Percentiles rank a stretch among this genome's conserved stretches.
Evolutionary conservation across 768 basidiomycete genomes (phyloP).

Genomic region (Mycena vulgaris): DNA sequence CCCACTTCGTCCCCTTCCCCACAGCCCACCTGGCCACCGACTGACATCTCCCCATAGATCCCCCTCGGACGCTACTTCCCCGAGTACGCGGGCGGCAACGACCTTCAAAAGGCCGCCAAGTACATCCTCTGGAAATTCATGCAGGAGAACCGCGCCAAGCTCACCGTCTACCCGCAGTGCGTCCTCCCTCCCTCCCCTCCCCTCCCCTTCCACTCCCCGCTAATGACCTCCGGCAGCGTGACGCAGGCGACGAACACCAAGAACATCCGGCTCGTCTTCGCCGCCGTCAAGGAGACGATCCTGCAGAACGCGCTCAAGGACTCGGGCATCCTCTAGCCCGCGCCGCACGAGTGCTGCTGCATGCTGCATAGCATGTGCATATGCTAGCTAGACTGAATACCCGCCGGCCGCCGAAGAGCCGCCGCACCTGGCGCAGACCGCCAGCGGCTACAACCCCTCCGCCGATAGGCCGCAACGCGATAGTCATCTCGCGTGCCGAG

Average conservation of each 20-base stretch:
- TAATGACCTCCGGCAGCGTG: too few species aligned
- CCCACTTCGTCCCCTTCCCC: too few species aligned
- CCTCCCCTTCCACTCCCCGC: neutral
- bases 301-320: constrained; percentile 77
- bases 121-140: constrained; percentile 88
- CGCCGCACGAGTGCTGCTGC: too few species aligned
- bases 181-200: constrained; percentile 42
- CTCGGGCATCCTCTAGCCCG: constrained; percentile 74
- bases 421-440: too few species aligned
- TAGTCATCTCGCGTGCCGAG: too few species aligned
- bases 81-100: constrained; percentile 78
- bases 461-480: too few species aligned
- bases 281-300: constrained; percentile 70
- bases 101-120: constrained; percentile 85
- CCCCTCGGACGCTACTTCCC: constrained; percentile 73
- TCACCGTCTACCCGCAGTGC: constrained; percentile 84
- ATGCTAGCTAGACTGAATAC: too few species aligned
- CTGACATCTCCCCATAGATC: constrained; percentile 42
- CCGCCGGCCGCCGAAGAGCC: too few species aligned
- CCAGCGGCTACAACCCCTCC: too few species aligned
- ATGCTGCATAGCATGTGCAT: too few species aligned
- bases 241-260: constrained; percentile 87
- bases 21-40: too few species aligned
- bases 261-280: constrained; percentile 81
- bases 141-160: constrained; percentile 77